phyloP scores from a whole-genome alignment of 2,329 filamentous ascomycete species.

The Scedosporium dehoogii region DNA sequence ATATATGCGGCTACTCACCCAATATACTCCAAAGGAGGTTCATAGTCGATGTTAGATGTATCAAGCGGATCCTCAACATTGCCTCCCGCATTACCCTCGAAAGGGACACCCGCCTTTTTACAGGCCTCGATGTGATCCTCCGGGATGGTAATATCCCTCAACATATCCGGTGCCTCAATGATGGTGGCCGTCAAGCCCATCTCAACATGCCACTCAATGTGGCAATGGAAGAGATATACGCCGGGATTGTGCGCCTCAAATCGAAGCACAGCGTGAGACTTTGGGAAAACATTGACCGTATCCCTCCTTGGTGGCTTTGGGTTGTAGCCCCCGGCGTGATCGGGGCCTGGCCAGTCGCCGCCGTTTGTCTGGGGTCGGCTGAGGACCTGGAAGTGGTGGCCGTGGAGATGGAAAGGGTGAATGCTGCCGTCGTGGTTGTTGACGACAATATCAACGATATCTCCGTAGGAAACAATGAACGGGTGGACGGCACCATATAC shows the following conservation, averaged over 20 bases:
- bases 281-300: constrained; percentile 26
- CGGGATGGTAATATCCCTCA: constrained; percentile 45
- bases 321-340: constrained; percentile 12
- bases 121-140: constrained; percentile 43
- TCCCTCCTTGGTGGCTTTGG: constrained; percentile 24
- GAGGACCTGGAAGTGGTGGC: constrained; percentile 44
- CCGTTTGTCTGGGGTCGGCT: constrained; percentile 24
- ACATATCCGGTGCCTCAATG: constrained; percentile 47
- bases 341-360: constrained; percentile 25
- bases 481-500: constrained; percentile 34
- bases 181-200: constrained; percentile 47
- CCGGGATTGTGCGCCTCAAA: constrained; percentile 43
- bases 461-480: constrained; percentile 26
- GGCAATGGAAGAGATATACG: constrained; percentile 47
- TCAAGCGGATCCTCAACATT: constrained; percentile 48
- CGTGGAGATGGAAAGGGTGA: constrained; percentile 44
- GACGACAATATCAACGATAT: constrained; percentile 36
- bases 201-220: constrained; percentile 52
- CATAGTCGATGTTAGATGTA: constrained; percentile 4
- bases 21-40: neutral
- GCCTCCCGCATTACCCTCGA: constrained; percentile 56
- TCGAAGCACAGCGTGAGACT: constrained; percentile 39
- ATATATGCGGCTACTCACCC: neutral
- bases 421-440: constrained; percentile 37
- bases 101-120: constrained; percentile 34